Percentiles rank a stretch among this genome's conserved stretches.
Evolutionary conservation across 805 yeast species (phyloP).

Genomic region (Candida vartiovaarae): DNA sequence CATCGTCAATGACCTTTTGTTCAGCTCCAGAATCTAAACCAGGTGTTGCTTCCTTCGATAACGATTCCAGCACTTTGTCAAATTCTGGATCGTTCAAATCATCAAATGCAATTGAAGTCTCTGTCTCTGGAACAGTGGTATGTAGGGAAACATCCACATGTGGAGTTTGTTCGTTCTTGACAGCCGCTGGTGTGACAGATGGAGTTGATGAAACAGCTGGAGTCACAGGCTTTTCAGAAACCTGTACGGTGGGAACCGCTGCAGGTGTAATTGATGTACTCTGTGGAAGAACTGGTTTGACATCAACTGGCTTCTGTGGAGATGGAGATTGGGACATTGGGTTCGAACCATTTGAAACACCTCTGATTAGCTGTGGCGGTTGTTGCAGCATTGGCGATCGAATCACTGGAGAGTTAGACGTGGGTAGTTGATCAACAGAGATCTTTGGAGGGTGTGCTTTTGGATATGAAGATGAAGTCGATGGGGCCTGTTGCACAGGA

Average conservation of each 20-base stretch:
- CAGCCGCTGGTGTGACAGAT: not conserved
- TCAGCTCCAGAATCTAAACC: conserved; percentile 10
- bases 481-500: too few species aligned
- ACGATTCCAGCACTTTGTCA: conserved; percentile 20
- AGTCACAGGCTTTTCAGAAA: too few species aligned
- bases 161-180: not conserved
- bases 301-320: too few species aligned
- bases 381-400: not conserved
- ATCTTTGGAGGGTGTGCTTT: too few species aligned
- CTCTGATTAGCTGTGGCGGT: conserved; percentile 5
- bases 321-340: too few species aligned
- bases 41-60: conserved; percentile 23
- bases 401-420: too few species aligned
- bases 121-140: not conserved
- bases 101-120: conserved; percentile 2
- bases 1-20: conserved; percentile 17
- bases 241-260: too few species aligned
- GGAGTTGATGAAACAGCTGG: not conserved
- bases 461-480: too few species aligned
- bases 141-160: not conserved
- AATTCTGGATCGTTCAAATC: conserved; percentile 22
- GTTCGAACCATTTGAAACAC: not conserved
- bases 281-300: not conserved
- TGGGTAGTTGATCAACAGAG: too few species aligned
- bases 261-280: too few species aligned